Base-by-base conservation (phyloP, 495 filamentous ascomycete genomes). In the Chaetomidium leptoderma region DNA sequence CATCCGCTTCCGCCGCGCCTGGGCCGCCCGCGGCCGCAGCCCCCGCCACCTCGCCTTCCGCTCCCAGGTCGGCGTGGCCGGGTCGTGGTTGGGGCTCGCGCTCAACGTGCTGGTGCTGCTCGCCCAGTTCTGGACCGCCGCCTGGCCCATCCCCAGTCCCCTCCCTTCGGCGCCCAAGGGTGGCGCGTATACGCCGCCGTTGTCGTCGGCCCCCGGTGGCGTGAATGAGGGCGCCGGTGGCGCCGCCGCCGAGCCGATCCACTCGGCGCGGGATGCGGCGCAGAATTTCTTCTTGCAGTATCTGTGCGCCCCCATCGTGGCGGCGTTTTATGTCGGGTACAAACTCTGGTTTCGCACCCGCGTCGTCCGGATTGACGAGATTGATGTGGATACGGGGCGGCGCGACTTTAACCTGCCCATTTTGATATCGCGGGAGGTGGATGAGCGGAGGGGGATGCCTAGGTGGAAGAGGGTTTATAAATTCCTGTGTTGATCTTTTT, bases 41-140 rank as follows among this genome's bases (percentile, higher is more conserved):
- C 72, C 92, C 14, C 73, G 86, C 35, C 89, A 96, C 58, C 73
- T 98, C 14, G 84, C 90, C 2, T 98, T 91, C 79, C 74, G 66
- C 11, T 88, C 89, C 2, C 91, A 93, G 60, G 81, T 86, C 1
- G 93, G 93, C 49, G 75, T 95, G 1, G 67, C 83, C 23, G 93
- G 92, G 2, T 95, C 90, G 1, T 97, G 86, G 83, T 55, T 96
- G 26, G 93, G 93, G 10, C 80, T 97, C 58, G 58, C 74, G 30
- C 84, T 95, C 70, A 96, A 96, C 70, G 53, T 76, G 26, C 74
- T 95, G 10, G 85, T 98, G n/a, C 79, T 97, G 21, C 65, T 92
- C 44, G 92, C 89, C 8, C 92, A 97, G 66, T 95, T 97, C 76
- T 97, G 93, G 93, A 87, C 86, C 27, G 91, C 87, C 29, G 86